phyloP scores from a whole-genome alignment of 169 alveolate species.

The Cryptosporidium felis region DNA sequence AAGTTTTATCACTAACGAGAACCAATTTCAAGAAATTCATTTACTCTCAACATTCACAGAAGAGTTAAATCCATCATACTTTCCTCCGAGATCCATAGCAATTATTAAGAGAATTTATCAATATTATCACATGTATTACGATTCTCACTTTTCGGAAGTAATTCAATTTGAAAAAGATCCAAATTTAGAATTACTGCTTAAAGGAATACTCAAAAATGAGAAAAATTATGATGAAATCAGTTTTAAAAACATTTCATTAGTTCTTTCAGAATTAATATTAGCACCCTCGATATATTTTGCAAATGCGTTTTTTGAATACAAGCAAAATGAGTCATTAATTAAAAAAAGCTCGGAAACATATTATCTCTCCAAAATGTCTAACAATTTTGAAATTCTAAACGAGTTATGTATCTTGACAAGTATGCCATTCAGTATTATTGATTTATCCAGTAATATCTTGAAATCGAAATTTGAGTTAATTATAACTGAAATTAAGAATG shows the following conservation, averaged over 20 bases:
- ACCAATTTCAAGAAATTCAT: neutral
- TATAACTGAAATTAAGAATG: neutral
- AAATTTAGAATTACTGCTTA: neutral
- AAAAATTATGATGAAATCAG: neutral
- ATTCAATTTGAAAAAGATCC: neutral
- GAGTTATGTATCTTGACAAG: conserved; percentile 14
- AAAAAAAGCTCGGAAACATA: neutral
- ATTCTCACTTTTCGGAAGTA: neutral
- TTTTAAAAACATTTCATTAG: conserved; percentile 1
- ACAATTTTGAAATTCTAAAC: conserved; percentile 1
- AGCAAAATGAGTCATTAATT: neutral
- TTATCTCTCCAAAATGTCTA: neutral
- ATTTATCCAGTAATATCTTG: conserved; percentile 21
- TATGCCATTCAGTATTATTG: conserved; percentile 16
- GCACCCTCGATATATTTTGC: conserved; percentile 34
- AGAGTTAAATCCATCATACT: too few species aligned
- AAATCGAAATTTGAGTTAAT: neutral
- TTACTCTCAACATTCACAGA: too few species aligned
- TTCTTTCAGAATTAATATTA: conserved; percentile 10
- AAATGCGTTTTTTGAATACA: conserved; percentile 9
- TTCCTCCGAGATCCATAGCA: conserved; percentile 6
- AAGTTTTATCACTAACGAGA: neutral
- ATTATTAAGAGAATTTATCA: neutral
- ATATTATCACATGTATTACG: conserved; percentile 24
- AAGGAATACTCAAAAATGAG: conserved; percentile 10